Conservation (phyloP, 2,329 filamentous ascomycete genomes). For the Chaetomium sp. region DNA sequence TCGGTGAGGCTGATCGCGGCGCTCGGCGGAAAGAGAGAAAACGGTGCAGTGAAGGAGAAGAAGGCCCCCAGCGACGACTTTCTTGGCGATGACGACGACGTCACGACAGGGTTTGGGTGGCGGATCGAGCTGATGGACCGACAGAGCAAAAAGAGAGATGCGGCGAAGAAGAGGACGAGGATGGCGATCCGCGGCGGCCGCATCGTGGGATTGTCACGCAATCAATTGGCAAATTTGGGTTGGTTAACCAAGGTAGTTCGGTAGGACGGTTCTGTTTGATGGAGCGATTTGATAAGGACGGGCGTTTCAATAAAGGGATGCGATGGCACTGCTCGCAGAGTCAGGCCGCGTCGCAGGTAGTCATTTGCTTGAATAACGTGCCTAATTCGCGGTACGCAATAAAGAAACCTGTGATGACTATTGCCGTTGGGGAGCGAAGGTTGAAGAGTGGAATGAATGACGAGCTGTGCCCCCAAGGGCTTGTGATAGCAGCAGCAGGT, state of each 20-base stretch:
- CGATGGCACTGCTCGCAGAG: conserved; percentile 12
- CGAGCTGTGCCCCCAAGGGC: not conserved
- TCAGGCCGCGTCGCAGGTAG: conserved; percentile 11
- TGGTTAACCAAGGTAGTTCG: not conserved
- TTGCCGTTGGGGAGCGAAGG: conserved; percentile 1
- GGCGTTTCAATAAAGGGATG: not conserved
- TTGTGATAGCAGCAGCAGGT: conserved; percentile 6
- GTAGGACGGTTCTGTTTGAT: too few species aligned
- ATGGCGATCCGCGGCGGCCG: conserved; percentile 49
- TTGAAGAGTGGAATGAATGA: not conserved
- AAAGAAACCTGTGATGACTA: not conserved
- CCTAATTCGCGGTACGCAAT: not conserved
- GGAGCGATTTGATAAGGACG: not conserved
- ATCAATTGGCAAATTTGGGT: not conserved
- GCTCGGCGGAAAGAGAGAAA: conserved; percentile 88
- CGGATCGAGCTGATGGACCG: conserved; percentile 42
- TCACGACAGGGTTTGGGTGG: conserved; percentile 22
- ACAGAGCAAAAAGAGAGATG: conserved; percentile 49
- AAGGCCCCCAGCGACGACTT: conserved; percentile 48
- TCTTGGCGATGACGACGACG: conserved; percentile 13
- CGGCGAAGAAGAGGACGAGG: conserved; percentile 47
- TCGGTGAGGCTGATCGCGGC: conserved; percentile 94
- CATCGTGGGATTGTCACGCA: conserved; percentile 34
- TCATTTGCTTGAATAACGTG: conserved; percentile 11
- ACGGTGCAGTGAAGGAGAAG: conserved; percentile 67